Base-by-base conservation (phyloP, 2,329 filamentous ascomycete genomes). In the Trichoderma sp. region DNA sequence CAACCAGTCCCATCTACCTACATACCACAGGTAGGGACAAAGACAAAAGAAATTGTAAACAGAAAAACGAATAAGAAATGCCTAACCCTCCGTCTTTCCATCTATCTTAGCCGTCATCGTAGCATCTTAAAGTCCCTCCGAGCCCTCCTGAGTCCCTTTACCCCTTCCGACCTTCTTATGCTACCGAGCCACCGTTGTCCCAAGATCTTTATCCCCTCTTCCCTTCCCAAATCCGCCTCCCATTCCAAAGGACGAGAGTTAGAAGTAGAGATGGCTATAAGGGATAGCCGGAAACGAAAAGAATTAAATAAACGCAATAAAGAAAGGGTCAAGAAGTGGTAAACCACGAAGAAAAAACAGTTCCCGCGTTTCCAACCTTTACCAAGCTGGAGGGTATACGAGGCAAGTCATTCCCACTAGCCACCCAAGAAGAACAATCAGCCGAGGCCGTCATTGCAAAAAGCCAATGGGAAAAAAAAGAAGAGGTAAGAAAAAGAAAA, bases 61-160 rank as follows among this genome's bases (percentile, higher is more conserved):
- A 47, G 37, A 47, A 40, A 47, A 16, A 40, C 5, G 5, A 35
- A 35, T 35, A 35, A 52, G 40, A 21, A 63, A 64, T 55, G 14
- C 61, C 61, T 21, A 21, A 19, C 19, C 63, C 53, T 49, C 40
- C 55, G 10, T 35, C 27, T 43, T 58, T 35, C 40, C 64, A 29
- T 67, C 64, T 67, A 67, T 67, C 64, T 59, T 40, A 37, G 40
- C 40, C 64, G 24, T 59, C 40, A 19, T 59, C 64, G 37, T 52
- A 52, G 53, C 64, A 58, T 67, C 64, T 58, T 52, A 58, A 24
- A 14, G 31, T 40, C 33, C 33, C 21, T 27, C 62, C 24, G 27
- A 35, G 4, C 29, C 52, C 29, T 37, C 53, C 37, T n/a, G 13
- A n/a, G 27, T 19, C 47, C 27, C 24, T 40, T 31, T 43, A 43